These are phyloP conservation scores for Fusarium coicis DNA, from an alignment of 2,329 filamentous ascomycete genomes.

Conservation along the genomic window DNA sequence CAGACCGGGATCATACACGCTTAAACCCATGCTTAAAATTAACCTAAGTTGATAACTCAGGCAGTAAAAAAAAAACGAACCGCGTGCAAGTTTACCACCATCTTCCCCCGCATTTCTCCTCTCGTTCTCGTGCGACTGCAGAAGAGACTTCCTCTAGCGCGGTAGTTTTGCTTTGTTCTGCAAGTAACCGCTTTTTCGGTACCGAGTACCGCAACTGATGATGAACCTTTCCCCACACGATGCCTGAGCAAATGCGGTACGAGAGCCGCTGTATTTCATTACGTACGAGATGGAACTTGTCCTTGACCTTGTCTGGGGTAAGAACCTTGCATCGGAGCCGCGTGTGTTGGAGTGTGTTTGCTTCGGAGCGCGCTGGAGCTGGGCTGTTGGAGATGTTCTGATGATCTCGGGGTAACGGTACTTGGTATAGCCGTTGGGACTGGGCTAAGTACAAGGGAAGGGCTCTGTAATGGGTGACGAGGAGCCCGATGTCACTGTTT, in stretches of 20 bases:
- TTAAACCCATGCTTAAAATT: constrained; percentile 39
- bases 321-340: constrained; percentile 20
- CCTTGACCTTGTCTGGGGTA: constrained; percentile 21
- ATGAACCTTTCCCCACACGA: constrained; percentile 23
- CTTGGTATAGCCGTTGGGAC: neutral
- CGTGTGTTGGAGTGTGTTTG: neutral
- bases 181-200: constrained; percentile 7
- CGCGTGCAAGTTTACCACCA: neutral
- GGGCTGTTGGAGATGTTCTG: neutral
- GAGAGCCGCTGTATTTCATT: constrained; percentile 14
- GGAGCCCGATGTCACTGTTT: neutral
- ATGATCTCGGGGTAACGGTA: neutral
- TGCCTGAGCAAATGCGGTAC: constrained; percentile 21
- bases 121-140: constrained; percentile 3
- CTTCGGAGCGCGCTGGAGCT: constrained; percentile 9
- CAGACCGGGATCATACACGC: constrained; percentile 7
- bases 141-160: neutral
- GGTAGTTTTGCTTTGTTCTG: neutral
- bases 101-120: constrained; percentile 34
- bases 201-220: neutral
- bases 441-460: neutral
- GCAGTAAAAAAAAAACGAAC: neutral
- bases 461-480: neutral
- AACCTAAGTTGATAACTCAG: neutral
- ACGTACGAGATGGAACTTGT: constrained; percentile 7